These are phyloP conservation scores for Puccinia horiana DNA, from an alignment of 1,284 basidiomycete genomes.

Conservation along the genomic window DNA sequence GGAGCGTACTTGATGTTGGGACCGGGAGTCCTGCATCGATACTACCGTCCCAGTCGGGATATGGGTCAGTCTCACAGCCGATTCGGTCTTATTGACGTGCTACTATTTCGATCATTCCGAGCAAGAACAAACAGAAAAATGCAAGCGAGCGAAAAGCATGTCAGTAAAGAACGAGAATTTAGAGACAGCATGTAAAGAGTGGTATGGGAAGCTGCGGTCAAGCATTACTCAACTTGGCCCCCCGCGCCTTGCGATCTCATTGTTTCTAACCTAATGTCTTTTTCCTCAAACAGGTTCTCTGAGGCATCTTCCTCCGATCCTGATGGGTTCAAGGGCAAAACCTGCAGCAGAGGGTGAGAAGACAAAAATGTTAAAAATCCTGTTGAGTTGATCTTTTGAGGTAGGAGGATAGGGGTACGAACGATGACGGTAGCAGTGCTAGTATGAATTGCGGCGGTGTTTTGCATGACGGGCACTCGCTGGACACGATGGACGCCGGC, in stretches of 20 bases:
- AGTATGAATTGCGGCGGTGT: constrained; percentile 83
- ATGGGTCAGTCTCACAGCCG: constrained; percentile 93
- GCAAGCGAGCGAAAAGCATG: neutral
- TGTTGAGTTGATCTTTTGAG: neutral
- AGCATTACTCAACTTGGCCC: constrained; percentile 69
- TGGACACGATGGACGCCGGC: constrained; percentile 96
- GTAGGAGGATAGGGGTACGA: constrained; percentile 55
- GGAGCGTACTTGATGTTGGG: constrained; percentile 79
- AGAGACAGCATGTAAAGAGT: constrained; percentile 32
- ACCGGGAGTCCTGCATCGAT: constrained; percentile 96
- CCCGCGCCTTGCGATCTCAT: constrained; percentile 95
- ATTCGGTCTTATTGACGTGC: constrained; percentile 99
- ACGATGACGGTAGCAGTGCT: constrained; percentile 87
- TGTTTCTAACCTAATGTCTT: constrained; percentile 85
- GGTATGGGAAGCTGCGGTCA: neutral
- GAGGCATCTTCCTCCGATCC: constrained; percentile 58
- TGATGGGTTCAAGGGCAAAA: constrained; percentile 67
- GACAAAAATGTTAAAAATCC: neutral
- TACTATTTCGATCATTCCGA: constrained; percentile 57
- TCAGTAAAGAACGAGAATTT: neutral
- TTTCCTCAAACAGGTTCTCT: constrained; percentile 69
- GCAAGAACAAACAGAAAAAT: neutral
- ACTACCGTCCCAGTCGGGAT: constrained; percentile 90
- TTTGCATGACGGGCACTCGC: constrained; percentile 85
- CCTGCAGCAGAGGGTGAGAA: constrained; percentile 64